Percentiles rank a stretch among this genome's conserved stretches.
phyloP scores from a whole-genome alignment of 257 asterid genomes.

The Coffea canephora region DNA sequence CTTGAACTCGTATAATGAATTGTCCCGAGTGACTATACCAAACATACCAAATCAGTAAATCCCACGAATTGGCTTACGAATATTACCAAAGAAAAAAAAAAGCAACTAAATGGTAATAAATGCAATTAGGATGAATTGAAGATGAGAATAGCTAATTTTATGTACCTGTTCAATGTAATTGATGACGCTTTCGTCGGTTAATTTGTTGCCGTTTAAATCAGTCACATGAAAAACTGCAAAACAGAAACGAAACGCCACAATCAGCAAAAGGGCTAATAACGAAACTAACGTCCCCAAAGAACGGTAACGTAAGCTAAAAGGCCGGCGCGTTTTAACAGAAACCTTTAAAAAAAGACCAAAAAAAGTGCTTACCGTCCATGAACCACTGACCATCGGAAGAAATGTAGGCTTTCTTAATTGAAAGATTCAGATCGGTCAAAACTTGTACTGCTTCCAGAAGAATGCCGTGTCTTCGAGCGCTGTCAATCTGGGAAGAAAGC shows the following conservation, averaged over 20 bases:
- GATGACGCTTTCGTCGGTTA: constrained; percentile 80
- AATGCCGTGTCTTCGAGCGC: constrained; percentile 82
- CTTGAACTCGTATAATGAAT: constrained; percentile 62
- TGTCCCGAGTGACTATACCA: constrained; percentile 69
- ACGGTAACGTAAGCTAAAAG: background rate
- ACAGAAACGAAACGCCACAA: constrained; percentile 33
- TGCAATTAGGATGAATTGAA: background rate
- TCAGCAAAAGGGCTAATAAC: constrained; percentile 10
- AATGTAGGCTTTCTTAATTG: constrained; percentile 86
- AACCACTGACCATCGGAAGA: constrained; percentile 98
- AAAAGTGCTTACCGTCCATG: constrained; percentile 74
- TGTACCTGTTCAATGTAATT: constrained; percentile 85
- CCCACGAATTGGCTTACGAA: background rate
- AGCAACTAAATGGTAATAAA: background rate
- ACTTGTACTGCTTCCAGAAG: constrained; percentile 96
- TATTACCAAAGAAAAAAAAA: background rate
- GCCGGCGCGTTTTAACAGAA: constrained; percentile 20
- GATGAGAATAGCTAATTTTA: background rate
- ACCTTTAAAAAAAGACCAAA: background rate
- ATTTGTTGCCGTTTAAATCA: constrained; percentile 82
- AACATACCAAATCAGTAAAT: background rate
- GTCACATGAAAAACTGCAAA: constrained; percentile 95
- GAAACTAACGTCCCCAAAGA: background rate
- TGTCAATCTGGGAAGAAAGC: constrained; percentile 57
- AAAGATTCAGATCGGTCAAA: constrained; percentile 89